Evolutionary conservation across 129 eudicot genomes (phyloP).

Genomic region (Logfia minima): DNA sequence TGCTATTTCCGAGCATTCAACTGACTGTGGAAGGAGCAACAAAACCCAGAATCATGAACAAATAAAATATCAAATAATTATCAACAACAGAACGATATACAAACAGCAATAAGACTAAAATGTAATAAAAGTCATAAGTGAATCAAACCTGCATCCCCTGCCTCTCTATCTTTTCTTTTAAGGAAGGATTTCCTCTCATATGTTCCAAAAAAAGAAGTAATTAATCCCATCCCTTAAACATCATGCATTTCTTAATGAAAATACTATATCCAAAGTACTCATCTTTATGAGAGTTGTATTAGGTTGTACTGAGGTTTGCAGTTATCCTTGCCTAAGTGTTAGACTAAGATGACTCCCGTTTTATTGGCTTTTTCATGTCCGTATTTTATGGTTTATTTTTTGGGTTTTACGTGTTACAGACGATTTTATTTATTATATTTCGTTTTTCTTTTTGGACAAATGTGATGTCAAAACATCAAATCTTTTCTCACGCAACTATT

Average conservation of each 20-base stretch:
- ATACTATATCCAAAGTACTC: background rate
- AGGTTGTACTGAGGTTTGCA: background rate
- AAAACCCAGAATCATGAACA: background rate
- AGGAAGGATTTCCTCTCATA: conserved; percentile 41
- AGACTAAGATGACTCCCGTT: too few relatives aligned
- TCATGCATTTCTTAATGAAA: conserved; percentile 19
- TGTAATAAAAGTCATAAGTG: background rate
- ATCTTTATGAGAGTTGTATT: background rate
- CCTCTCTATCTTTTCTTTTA: conserved; percentile 77
- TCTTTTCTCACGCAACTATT: too few relatives aligned
- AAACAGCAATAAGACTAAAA: background rate
- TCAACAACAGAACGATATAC: background rate
- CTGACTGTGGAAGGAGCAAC: background rate
- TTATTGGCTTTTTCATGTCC: too few relatives aligned
- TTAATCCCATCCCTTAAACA: conserved; percentile 43
- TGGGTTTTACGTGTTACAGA: too few relatives aligned
- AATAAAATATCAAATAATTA: too few relatives aligned
- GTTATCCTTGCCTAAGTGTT: too few relatives aligned
- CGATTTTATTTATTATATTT: too few relatives aligned
- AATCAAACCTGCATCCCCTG: conserved; percentile 70
- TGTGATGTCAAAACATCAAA: too few relatives aligned
- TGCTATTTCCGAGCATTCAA: background rate
- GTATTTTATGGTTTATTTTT: too few relatives aligned
- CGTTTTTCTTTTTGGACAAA: too few relatives aligned
- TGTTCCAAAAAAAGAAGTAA: conserved; percentile 36